Evolutionary conservation across 169 alveolate species (phyloP), one percentile per base, ranked within the genome.

Genomic region (Cryptosporidium viatorum): DNA sequence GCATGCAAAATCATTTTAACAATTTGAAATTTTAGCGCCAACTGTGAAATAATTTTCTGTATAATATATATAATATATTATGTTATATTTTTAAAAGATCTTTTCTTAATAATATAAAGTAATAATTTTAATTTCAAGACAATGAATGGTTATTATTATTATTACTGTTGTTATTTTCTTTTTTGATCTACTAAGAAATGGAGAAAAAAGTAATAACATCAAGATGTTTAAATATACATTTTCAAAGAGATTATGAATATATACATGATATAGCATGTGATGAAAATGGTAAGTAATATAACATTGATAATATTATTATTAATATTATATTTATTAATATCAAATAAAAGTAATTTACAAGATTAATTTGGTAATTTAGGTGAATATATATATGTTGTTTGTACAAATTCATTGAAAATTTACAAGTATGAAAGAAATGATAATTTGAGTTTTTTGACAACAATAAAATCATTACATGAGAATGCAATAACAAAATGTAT

Each of bases 351-450:
- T n/a, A n/a, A n/a, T n/a, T 37, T 37, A 8, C 10, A 33, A 8
- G 4, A 62, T 10, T 62, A 12, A 26, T 59, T 60, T 14, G 29
- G 6, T 26, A 14, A 33, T 80, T 5, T 60, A 80, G 87, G 87
- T 18, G 87, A 80, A 62, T 80, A 80, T 21, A 45, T 80, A 14
- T 59, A 35, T 65, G 75, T 80, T 39, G 33, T 70, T 31, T 80
- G 87, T 65, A 80, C 87, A 26, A 62, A 80, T 80, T 80, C 80
- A 35, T 31, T 80, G 62, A 65, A 31, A 26, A 80, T 80, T 10
- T 80, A 41, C 29, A 80, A 80, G 26, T 65, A 29, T 31, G 52
- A 65, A 29, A 31, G 35, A 9, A 21, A 26, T 59, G 18, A 65
- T 60, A 33, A 50, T 2, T 80, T 80, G 5, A 80, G 12, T 62